A percentile compares a stretch with the other conserved stretches of the same genome.
Conservation (phyloP, 2,329 filamentous ascomycete species). For the Aspergillus udagawae region DNA sequence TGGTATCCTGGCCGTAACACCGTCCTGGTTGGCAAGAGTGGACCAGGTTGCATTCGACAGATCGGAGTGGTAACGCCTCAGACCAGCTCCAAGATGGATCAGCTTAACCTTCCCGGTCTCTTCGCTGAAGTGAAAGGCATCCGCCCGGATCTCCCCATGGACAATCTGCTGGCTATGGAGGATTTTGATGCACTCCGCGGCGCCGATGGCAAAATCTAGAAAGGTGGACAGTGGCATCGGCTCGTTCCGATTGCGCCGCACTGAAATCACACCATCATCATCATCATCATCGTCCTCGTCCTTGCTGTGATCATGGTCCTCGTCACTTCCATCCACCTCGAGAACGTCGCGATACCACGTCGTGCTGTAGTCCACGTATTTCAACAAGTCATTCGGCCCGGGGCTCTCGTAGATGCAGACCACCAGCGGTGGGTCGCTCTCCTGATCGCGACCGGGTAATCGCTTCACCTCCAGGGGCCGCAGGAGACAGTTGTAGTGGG, state of each 20-base stretch:
- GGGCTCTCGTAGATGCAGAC: too few relatives aligned
- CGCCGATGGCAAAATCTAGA: slow-evolving; percentile 86
- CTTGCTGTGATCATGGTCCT: too few relatives aligned
- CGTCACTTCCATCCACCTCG: too few relatives aligned
- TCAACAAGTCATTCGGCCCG: too few relatives aligned
- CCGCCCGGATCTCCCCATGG: slow-evolving; percentile 84
- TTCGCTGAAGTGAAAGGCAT: slow-evolving; percentile 81
- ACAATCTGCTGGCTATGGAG: slow-evolving; percentile 80
- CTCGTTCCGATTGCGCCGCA: slow-evolving; percentile 39
- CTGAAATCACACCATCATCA: too few relatives aligned
- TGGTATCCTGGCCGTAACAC: slow-evolving; percentile 81
- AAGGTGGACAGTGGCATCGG: slow-evolving; percentile 71
- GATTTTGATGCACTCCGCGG: slow-evolving; percentile 78
- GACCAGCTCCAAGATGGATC: slow-evolving; percentile 83
- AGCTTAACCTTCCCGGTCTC: slow-evolving; percentile 71
- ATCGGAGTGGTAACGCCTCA: slow-evolving; percentile 56
- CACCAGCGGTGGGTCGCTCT: too few relatives aligned
- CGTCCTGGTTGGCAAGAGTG: slow-evolving; percentile 72
- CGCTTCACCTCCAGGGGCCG: too few relatives aligned
- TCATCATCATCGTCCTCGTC: too few relatives aligned
- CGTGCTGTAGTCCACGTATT: too few relatives aligned
- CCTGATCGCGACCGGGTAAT: too few relatives aligned
- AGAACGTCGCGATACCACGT: too few relatives aligned
- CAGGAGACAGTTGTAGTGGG: too few relatives aligned
- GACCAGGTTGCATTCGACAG: slow-evolving; percentile 55